Evolutionary conservation across 2,329 filamentous ascomycete genomes (phyloP), one percentile per base, ranked within the genome.

Genomic region (Diplodia scrobiculata): DNA sequence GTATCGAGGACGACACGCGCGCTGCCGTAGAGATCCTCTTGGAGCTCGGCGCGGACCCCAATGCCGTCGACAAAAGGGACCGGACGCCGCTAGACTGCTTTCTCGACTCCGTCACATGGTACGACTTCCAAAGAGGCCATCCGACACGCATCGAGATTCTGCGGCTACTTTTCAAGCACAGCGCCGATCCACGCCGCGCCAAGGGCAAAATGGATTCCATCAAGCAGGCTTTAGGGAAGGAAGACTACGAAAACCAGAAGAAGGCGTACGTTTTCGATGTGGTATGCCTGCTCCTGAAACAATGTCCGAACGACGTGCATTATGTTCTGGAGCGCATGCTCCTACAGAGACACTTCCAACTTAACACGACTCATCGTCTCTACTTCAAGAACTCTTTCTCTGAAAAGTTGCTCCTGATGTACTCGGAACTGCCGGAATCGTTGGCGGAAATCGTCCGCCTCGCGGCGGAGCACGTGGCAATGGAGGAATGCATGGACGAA

Each of bases 201-300:
- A 19, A 19, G 11, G 52, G 21, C 5, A 3, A 21, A 3, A 9
- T 21, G 3, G 10, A 29, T 3, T 21, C 54, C 13, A 6, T 58
- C 13, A 13, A 7, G 5, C 36, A 58, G 27, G 54, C n/a, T 11
- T 36, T 45, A 7, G 34, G 41, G 1, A 34, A 41, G 11, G 5
- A 9, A 3, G 36, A 17, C 3, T 36, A 29, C 21, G 14, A 54
- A n/a, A 10, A 25, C 0, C 34, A 3, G 17, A 34, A 54, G n/a
- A 21, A 13, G 10, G n/a, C 17, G n/a, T 45, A 45, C 14, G 17
- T n/a, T 14, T 58, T 58, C 34, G 54, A 58, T 13, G 54, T 58
- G 11, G 51, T 63, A 5, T 29, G 50, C 7, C 47, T 53, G 27
- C 47, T 63, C 13, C n/a, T 63, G 4, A 45, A 63, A 36, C 29